A percentile compares a stretch with the other conserved stretches of the same genome.
phyloP scores from a whole-genome alignment of 768 basidiomycete genomes.

The Steccherinum ochraceum region DNA sequence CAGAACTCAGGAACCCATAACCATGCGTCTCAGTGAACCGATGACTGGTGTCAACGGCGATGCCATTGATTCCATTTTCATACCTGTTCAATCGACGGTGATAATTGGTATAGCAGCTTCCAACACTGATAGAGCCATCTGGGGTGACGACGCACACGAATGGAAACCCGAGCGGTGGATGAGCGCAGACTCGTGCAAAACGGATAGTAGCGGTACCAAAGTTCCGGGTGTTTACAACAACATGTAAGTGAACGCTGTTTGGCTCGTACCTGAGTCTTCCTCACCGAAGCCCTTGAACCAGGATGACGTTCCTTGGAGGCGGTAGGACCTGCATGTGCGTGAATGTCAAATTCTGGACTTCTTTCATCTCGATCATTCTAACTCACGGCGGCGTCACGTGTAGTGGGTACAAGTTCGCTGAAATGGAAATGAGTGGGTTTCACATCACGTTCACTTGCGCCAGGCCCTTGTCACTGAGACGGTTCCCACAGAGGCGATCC shows the following conservation, averaged over 20 bases:
- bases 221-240: slow-evolving; percentile 10
- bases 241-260: slow-evolving; percentile 6
- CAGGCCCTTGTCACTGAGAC: background rate
- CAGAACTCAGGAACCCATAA: slow-evolving; percentile 31
- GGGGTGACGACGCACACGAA: slow-evolving; percentile 54
- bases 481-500: background rate
- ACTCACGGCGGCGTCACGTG: background rate
- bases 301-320: slow-evolving; percentile 20
- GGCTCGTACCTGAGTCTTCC: no score
- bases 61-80: slow-evolving; percentile 30
- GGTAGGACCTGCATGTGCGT: slow-evolving; percentile 15
- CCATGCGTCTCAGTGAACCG: slow-evolving; percentile 50
- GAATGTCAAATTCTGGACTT: background rate
- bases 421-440: slow-evolving; percentile 18
- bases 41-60: slow-evolving; percentile 36
- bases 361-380: background rate
- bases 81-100: slow-evolving; percentile 43
- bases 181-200: background rate
- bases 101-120: slow-evolving; percentile 36
- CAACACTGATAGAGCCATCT: slow-evolving; percentile 45
- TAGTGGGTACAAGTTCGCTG: slow-evolving; percentile 18
- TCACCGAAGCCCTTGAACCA: background rate
- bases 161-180: slow-evolving; percentile 68
- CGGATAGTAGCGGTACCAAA: slow-evolving; percentile 4
- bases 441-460: slow-evolving; percentile 5